Conservation (phyloP, 192 early-diverging fungal genomes). For the Physocladia obscura region DNA sequence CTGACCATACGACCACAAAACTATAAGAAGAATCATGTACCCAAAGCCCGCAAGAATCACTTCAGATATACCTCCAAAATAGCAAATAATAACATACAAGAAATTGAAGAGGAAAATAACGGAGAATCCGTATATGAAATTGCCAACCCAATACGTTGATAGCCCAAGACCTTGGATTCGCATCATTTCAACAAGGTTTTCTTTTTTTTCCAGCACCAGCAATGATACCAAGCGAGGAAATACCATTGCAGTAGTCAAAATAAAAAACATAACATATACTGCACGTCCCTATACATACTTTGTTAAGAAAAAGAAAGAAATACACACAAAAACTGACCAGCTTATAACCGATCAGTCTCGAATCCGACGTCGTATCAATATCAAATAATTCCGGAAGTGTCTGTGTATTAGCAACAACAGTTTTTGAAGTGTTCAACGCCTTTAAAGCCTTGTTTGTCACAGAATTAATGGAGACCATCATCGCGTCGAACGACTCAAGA, state of each 20-base stretch:
- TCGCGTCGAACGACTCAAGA: neutral
- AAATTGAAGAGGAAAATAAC: slow-evolving; percentile 8
- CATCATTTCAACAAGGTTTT: slow-evolving; percentile 38
- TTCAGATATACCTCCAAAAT: neutral
- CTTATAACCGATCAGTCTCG: neutral
- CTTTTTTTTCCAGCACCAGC: slow-evolving; percentile 27
- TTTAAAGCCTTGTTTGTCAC: slow-evolving; percentile 12
- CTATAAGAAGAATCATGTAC: slow-evolving; percentile 2
- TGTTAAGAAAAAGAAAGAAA: neutral
- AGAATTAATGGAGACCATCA: slow-evolving; percentile 14
- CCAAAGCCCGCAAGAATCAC: neutral
- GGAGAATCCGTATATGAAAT: slow-evolving; percentile 31
- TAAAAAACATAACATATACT: slow-evolving; percentile 22
- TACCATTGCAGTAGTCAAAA: slow-evolving; percentile 27
- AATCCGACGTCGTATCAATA: neutral
- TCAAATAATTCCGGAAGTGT: slow-evolving; percentile 9
- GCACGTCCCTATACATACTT: neutral
- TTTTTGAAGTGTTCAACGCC: neutral
- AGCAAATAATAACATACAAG: slow-evolving; percentile 11
- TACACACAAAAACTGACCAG: neutral
- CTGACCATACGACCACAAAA: slow-evolving; percentile 34
- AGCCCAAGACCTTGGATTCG: slow-evolving; percentile 32
- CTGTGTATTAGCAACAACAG: neutral
- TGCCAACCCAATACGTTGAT: slow-evolving; percentile 26
- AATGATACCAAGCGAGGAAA: slow-evolving; percentile 30